Percentiles rank a stretch among this genome's conserved stretches.
Conservation (phyloP, 441 rosid genomes). For the Gossypium davidsonii region DNA sequence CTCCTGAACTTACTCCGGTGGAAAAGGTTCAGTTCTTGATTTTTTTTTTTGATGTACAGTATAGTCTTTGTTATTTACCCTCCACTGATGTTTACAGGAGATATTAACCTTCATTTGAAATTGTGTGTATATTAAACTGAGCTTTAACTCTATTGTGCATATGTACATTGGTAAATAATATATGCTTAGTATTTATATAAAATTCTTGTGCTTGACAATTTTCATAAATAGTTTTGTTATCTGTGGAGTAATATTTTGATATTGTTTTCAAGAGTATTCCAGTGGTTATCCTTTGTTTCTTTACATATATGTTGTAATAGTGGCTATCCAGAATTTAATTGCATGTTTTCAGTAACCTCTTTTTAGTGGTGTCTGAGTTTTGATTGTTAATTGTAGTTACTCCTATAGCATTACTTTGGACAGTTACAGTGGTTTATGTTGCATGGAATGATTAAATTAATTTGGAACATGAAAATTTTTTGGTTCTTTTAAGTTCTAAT, state of each 20-base stretch:
- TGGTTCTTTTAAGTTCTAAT: neutral
- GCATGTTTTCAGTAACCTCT: neutral
- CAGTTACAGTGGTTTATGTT: neutral
- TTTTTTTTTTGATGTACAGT: neutral
- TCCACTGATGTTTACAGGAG: neutral
- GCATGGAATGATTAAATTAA: neutral
- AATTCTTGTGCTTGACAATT: neutral
- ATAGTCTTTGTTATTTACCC: neutral
- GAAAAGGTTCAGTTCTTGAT: slow-evolving; percentile 49
- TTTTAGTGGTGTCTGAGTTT: neutral
- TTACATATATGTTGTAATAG: neutral
- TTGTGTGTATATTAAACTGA: neutral
- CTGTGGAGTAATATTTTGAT: neutral
- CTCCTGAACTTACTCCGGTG: slow-evolving; percentile 77
- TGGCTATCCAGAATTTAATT: neutral
- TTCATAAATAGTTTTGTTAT: neutral
- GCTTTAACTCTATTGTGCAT: neutral
- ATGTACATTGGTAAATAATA: neutral
- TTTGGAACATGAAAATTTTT: neutral
- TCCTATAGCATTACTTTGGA: neutral
- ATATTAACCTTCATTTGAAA: neutral
- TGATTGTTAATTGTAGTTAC: neutral
- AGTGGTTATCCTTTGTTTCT: neutral
- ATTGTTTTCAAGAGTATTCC: neutral
- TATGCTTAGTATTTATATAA: neutral